Percentiles rank a stretch among this genome's conserved stretches.
These are phyloP conservation scores for Amylostereum chailletii DNA, from an alignment of 1,284 basidiomycete genomes.

Conservation along the genomic window DNA sequence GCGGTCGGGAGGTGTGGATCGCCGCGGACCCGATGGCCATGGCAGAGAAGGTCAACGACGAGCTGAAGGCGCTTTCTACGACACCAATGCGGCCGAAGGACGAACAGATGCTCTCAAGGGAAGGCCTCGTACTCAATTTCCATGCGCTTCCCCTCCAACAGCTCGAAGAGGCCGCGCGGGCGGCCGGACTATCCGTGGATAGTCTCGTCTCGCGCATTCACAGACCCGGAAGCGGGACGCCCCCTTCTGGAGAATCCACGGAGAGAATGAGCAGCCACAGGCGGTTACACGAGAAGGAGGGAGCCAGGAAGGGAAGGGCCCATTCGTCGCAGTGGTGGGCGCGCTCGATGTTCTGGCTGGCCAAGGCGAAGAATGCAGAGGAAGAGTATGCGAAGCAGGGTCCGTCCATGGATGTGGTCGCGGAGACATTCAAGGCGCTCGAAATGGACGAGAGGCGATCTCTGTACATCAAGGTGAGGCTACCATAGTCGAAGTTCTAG, in stretches of 20 bases:
- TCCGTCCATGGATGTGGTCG: not conserved
- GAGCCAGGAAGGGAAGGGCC: not conserved
- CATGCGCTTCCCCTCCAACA: constrained; percentile 41
- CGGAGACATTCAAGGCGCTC: constrained; percentile 4
- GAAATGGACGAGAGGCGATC: constrained; percentile 9
- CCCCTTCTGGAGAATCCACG: not conserved
- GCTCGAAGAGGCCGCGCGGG: constrained; percentile 51
- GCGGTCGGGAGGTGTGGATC: constrained; percentile 44
- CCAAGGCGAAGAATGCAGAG: constrained; percentile 17
- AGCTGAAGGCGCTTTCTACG: not conserved
- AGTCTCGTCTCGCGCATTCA: constrained; percentile 25
- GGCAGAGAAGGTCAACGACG: not conserved
- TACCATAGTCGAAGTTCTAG: not conserved
- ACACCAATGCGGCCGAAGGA: not conserved
- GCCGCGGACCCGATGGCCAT: constrained; percentile 18
- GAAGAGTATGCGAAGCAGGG: constrained; percentile 8
- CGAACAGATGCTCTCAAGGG: constrained; percentile 23
- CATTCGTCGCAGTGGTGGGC: constrained; percentile 2
- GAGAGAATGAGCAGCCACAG: not conserved
- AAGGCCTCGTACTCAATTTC: constrained; percentile 44
- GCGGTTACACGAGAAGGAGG: not conserved
- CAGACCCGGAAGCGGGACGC: constrained; percentile 2
- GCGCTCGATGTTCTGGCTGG: constrained; percentile 16
- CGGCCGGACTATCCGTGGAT: constrained; percentile 50
- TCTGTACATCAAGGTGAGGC: constrained; percentile 32